Conservation (phyloP, 2,329 filamentous ascomycete species). For the Bertia moriformis region DNA sequence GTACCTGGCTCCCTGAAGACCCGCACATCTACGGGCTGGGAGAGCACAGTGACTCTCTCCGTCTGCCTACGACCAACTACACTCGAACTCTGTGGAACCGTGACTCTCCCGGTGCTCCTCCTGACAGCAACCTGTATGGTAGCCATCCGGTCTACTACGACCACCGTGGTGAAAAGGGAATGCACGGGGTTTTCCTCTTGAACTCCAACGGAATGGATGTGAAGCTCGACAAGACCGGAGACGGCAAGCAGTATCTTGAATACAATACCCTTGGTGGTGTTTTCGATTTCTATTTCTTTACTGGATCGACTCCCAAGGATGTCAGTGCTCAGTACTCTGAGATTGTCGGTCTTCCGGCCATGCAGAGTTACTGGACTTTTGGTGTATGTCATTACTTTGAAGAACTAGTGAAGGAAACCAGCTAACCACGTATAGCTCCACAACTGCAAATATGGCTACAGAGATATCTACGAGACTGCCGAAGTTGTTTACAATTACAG, state of each 20-base stretch:
- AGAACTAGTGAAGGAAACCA: background rate
- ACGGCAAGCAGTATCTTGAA: conserved; percentile 54
- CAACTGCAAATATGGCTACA: conserved; percentile 51
- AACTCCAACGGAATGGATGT: conserved; percentile 69
- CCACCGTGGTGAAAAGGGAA: conserved; percentile 36
- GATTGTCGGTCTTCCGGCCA: conserved; percentile 37
- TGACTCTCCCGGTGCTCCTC: conserved; percentile 47
- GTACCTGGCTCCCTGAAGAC: conserved; percentile 52
- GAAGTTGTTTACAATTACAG: conserved; percentile 57
- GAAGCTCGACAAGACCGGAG: conserved; percentile 48
- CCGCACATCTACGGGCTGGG: conserved; percentile 68
- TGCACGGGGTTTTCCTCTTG: conserved; percentile 54
- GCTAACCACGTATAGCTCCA: conserved; percentile 20
- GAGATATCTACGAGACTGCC: conserved; percentile 48
- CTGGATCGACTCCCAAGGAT: conserved; percentile 40
- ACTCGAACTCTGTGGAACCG: conserved; percentile 57
- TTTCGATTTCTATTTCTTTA: conserved; percentile 56
- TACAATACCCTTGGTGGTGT: conserved; percentile 69
- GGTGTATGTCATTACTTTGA: conserved; percentile 23
- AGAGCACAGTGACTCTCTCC: conserved; percentile 60
- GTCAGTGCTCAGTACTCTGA: conserved; percentile 44
- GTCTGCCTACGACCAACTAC: conserved; percentile 54
- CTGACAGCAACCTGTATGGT: conserved; percentile 55
- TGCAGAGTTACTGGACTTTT: conserved; percentile 51
- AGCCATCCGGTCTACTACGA: conserved; percentile 66